Conservation (phyloP, 1,139 yeast genomes). For the Zygosaccharomyces sapae region DNA sequence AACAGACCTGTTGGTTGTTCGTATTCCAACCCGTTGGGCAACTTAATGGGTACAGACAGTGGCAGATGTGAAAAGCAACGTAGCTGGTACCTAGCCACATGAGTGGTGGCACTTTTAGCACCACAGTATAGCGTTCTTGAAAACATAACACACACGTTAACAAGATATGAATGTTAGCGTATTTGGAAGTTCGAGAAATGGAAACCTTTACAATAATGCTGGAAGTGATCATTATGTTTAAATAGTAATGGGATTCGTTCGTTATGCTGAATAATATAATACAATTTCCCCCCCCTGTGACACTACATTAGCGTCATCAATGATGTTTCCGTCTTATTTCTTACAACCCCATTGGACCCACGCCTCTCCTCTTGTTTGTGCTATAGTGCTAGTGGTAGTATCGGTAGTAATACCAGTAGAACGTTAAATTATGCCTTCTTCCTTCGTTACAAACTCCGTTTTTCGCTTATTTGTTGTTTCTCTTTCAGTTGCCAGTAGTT, state of each 20-base stretch:
- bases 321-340: background rate
- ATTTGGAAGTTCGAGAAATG: background rate
- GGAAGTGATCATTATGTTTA: background rate
- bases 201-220: background rate
- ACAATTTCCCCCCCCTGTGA: background rate
- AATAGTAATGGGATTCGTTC: background rate
- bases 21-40: conserved; percentile 49
- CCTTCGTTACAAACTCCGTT: background rate
- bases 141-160: conserved; percentile 7
- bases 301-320: background rate
- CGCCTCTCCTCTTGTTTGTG: background rate
- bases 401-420: no score
- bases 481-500: no score
- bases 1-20: conserved; percentile 51
- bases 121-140: conserved; percentile 14
- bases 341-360: background rate
- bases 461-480: no score
- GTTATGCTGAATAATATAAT: background rate
- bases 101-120: conserved; percentile 15
- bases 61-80: conserved; percentile 33
- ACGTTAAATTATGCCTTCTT: no score
- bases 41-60: conserved; percentile 39
- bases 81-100: conserved; percentile 19
- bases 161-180: no score
- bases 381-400: background rate